A percentile compares a stretch with the other conserved stretches of the same genome.
Conservation (phyloP, 345 rosid species). For the Linum trigynum region DNA sequence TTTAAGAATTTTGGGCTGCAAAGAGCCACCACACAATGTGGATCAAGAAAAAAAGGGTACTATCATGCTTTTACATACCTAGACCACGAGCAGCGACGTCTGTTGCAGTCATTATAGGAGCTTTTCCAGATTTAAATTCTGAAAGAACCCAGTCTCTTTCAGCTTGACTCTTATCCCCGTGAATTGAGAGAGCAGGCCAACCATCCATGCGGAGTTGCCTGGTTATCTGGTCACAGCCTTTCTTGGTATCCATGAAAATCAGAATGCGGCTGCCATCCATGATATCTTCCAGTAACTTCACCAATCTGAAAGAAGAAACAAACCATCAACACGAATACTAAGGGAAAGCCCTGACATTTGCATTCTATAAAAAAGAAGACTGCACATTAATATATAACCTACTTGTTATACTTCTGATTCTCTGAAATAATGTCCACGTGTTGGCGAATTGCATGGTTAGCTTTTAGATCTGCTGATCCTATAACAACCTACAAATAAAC, state of each 20-base stretch:
- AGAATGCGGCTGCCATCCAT: conserved; percentile 98
- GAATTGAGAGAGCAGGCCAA: conserved; percentile 98
- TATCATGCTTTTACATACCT: conserved; percentile 35
- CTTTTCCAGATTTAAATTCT: conserved; percentile 93
- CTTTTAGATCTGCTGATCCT: conserved; percentile 88
- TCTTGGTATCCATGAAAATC: conserved; percentile 94
- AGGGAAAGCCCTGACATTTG: background rate
- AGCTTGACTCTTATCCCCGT: conserved; percentile 99
- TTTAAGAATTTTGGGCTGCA: too few species aligned
- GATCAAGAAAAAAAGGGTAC: background rate
- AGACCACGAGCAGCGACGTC: conserved; percentile 99
- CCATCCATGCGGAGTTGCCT: conserved; percentile 99
- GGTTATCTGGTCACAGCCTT: conserved; percentile 95
- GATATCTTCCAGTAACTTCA: conserved; percentile 91
- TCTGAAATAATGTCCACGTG: conserved; percentile 85
- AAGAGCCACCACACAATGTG: too few species aligned
- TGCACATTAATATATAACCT: conserved; percentile 10
- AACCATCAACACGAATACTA: conserved; percentile 3
- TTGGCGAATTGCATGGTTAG: conserved; percentile 93
- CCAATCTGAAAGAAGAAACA: conserved; percentile 44
- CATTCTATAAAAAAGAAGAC: background rate
- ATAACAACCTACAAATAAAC: conserved; percentile 56
- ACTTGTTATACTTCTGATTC: conserved; percentile 94
- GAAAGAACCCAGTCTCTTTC: conserved; percentile 99
- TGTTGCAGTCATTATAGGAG: conserved; percentile 99